These are phyloP conservation scores for Saccharomycopsis malanga DNA, from an alignment of 805 yeast species.

Conservation along the genomic window DNA sequence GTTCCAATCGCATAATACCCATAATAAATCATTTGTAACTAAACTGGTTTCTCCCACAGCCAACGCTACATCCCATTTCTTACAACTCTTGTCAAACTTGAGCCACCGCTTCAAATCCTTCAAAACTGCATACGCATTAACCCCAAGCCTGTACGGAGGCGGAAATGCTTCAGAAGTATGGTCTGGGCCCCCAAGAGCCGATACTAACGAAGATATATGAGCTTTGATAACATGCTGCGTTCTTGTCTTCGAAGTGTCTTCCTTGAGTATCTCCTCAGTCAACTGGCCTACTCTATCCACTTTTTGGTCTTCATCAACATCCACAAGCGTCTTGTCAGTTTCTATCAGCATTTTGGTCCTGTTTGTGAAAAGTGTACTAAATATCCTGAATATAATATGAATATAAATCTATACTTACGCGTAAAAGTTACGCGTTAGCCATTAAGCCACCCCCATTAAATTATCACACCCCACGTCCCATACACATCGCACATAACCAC, in stretches of 20 bases:
- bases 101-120: conserved; percentile 89
- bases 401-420: too few species aligned
- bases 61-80: conserved; percentile 73
- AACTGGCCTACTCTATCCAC: conserved; percentile 8
- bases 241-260: conserved; percentile 29
- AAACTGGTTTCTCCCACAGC: conserved; percentile 80
- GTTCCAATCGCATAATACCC: conserved; percentile 73
- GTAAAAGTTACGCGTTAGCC: too few species aligned
- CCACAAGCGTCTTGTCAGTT: not conserved
- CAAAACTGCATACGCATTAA: conserved; percentile 79
- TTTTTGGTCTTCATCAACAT: not conserved
- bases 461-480: too few species aligned
- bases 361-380: too few species aligned
- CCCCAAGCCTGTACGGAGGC: conserved; percentile 70
- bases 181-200: conserved; percentile 91
- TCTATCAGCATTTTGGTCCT: not conserved
- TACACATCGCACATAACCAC: too few species aligned
- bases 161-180: conserved; percentile 41
- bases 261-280: conserved; percentile 9
- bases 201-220: conserved; percentile 71
- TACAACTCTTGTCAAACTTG: conserved; percentile 64
- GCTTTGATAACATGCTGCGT: conserved; percentile 43
- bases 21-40: conserved; percentile 63
- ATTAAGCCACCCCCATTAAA: too few species aligned
- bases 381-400: too few species aligned